These are phyloP conservation scores for Pochonia chlamydosporia DNA, from an alignment of 2,329 filamentous ascomycete species.

Conservation along the genomic window DNA sequence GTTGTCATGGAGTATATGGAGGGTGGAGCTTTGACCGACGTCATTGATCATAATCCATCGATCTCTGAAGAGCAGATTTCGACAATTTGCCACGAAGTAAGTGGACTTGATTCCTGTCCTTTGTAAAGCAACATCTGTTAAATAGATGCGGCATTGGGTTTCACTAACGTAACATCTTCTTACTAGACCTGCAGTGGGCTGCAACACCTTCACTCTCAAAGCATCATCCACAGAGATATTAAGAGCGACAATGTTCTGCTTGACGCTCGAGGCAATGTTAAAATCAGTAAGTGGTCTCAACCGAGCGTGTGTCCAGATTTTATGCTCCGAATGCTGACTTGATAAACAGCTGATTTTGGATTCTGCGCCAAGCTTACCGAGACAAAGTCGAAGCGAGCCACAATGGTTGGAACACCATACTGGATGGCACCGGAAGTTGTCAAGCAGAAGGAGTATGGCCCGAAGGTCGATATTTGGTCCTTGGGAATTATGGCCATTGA, in stretches of 20 bases:
- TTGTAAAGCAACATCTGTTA: too few relatives aligned
- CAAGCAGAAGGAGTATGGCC: conserved; percentile 98
- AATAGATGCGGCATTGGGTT: too few relatives aligned
- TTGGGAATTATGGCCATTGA: conserved; percentile 99
- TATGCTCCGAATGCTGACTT: conserved; percentile 32
- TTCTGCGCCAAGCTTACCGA: conserved; percentile 99
- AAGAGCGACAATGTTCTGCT: conserved; percentile 98
- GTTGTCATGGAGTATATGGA: conserved; percentile 99
- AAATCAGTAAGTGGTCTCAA: conserved; percentile 85
- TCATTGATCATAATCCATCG: conserved; percentile 93
- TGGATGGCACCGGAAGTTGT: conserved; percentile 99
- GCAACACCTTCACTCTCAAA: conserved; percentile 89
- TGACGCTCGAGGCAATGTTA: conserved; percentile 90
- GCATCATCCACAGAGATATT: conserved; percentile 98
- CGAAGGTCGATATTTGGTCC: conserved; percentile 98
- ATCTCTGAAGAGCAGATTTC: conserved; percentile 97
- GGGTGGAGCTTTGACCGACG: conserved; percentile 92
- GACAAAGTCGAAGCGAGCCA: conserved; percentile 92
- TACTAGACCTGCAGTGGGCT: conserved; percentile 86
- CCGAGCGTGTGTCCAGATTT: too few relatives aligned
- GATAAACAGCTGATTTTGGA: conserved; percentile 80
- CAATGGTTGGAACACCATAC: conserved; percentile 98
- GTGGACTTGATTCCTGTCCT: too few relatives aligned
- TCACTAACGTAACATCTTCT: conserved; percentile 13
- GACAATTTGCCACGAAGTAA: conserved; percentile 91